Evolutionary conservation across 73 alveolate genomes (phyloP).

Genomic region (Paramecium octaurelia): DNA sequence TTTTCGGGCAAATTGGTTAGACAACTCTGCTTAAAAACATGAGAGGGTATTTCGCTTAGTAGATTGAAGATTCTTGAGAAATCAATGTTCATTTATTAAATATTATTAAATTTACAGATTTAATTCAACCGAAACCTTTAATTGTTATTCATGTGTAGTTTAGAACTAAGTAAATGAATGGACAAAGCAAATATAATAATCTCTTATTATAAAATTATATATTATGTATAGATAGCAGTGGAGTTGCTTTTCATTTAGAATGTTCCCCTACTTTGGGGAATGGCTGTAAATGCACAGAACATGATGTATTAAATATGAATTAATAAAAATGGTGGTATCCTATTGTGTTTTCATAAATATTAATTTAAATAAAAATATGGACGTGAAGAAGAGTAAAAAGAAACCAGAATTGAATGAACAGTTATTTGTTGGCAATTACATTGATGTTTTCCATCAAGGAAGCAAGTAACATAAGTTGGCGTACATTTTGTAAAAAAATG

Average conservation of each 20-base stretch:
- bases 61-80: background rate
- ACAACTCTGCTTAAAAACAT: background rate
- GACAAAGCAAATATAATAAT: background rate
- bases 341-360: background rate
- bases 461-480: background rate
- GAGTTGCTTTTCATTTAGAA: background rate
- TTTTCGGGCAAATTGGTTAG: background rate
- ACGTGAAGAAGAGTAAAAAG: conserved; percentile 7
- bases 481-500: background rate
- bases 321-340: conserved; percentile 10
- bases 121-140: background rate
- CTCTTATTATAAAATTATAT: background rate
- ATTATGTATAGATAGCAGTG: background rate
- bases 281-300: background rate
- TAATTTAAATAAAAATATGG: conserved; percentile 37
- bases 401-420: conserved; percentile 39
- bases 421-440: conserved; percentile 39
- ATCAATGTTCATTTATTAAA: background rate
- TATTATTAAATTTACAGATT: background rate
- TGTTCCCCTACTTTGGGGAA: background rate
- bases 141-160: background rate
- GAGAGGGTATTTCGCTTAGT: background rate
- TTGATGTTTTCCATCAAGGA: conserved; percentile 8
- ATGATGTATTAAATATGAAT: background rate
- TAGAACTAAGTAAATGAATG: background rate